A percentile compares a stretch with the other conserved stretches of the same genome.
These are phyloP conservation scores for Lasiosphaeria hispida DNA, from an alignment of 495 filamentous ascomycete species.

Conservation along the genomic window DNA sequence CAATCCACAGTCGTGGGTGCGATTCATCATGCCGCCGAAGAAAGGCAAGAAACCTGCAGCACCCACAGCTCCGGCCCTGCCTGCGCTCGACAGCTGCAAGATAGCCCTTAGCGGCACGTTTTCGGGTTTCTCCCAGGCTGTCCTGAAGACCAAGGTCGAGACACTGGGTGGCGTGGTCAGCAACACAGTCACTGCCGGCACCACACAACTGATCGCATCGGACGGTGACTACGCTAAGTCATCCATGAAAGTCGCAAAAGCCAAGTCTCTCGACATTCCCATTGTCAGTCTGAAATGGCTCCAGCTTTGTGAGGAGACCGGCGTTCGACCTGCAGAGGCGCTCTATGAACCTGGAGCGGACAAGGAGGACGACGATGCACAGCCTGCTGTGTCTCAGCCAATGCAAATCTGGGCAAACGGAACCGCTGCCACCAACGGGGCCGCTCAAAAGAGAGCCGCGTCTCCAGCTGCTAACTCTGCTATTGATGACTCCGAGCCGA, in stretches of 20 bases:
- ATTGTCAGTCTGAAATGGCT: constrained; percentile 67
- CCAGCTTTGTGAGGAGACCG: constrained; percentile 44
- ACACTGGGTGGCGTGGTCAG: constrained; percentile 49
- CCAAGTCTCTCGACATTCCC: constrained; percentile 45
- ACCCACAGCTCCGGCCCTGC: constrained; percentile 32
- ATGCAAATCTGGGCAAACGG: constrained; percentile 7
- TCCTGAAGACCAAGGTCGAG: constrained; percentile 44
- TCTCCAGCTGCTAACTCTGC: constrained; percentile 11
- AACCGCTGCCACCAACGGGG: constrained; percentile 1
- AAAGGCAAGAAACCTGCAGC: constrained; percentile 26
- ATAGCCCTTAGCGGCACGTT: constrained; percentile 64
- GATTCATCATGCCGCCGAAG: constrained; percentile 26
- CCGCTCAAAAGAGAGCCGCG: constrained; percentile 24
- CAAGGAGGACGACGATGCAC: not conserved
- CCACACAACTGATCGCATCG: constrained; percentile 61
- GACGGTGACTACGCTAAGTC: constrained; percentile 52
- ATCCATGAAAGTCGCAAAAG: constrained; percentile 48
- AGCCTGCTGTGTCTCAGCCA: constrained; percentile 6
- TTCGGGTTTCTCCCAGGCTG: constrained; percentile 49
- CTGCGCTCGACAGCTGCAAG: constrained; percentile 42
- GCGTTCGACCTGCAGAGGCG: constrained; percentile 36
- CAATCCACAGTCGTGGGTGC: not conserved
- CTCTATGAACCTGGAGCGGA: constrained; percentile 14
- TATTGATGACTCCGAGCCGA: constrained; percentile 11
- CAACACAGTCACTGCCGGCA: constrained; percentile 44